Percentiles rank a stretch among this genome's conserved stretches.
Conservation (phyloP, 495 filamentous ascomycete species). For the Hyaloscypha variabilis region DNA sequence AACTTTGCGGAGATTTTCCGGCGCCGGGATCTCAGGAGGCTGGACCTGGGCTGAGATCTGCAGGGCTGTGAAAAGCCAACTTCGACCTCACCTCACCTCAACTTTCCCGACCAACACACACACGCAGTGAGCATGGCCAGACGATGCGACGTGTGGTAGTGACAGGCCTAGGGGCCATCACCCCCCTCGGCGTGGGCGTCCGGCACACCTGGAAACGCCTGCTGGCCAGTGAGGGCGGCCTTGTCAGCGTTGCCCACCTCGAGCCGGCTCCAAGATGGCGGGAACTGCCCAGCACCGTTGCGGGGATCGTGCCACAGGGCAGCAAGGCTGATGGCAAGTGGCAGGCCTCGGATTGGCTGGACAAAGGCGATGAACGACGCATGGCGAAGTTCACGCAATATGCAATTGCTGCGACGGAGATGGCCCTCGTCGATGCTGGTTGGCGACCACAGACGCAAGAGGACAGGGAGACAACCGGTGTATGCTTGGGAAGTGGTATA, state of each 20-base stretch:
- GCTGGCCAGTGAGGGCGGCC: conserved; percentile 76
- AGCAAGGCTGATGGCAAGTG: conserved; percentile 66
- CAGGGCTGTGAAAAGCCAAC: background rate
- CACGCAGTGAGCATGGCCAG: conserved; percentile 16
- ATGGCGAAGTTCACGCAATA: conserved; percentile 95
- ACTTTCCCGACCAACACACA: background rate
- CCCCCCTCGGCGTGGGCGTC: conserved; percentile 84
- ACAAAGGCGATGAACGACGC: conserved; percentile 68
- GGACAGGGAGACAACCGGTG: conserved; percentile 74
- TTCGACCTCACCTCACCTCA: background rate
- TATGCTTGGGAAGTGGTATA: conserved; percentile 95
- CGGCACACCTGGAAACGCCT: conserved; percentile 80
- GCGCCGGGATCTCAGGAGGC: no score
- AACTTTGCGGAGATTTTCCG: no score
- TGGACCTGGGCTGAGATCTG: background rate
- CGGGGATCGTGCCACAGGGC: conserved; percentile 75
- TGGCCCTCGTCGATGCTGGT: conserved; percentile 81
- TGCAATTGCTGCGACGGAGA: conserved; percentile 82
- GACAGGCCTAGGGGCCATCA: conserved; percentile 91
- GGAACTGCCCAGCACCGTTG: conserved; percentile 79
- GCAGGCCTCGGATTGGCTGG: conserved; percentile 79
- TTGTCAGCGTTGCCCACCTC: conserved; percentile 46
- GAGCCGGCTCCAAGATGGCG: conserved; percentile 32
- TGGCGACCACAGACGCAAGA: conserved; percentile 72
- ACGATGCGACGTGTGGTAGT: conserved; percentile 91